phyloP scores from a whole-genome alignment of 768 basidiomycete species.

The Lactarius indigo region DNA sequence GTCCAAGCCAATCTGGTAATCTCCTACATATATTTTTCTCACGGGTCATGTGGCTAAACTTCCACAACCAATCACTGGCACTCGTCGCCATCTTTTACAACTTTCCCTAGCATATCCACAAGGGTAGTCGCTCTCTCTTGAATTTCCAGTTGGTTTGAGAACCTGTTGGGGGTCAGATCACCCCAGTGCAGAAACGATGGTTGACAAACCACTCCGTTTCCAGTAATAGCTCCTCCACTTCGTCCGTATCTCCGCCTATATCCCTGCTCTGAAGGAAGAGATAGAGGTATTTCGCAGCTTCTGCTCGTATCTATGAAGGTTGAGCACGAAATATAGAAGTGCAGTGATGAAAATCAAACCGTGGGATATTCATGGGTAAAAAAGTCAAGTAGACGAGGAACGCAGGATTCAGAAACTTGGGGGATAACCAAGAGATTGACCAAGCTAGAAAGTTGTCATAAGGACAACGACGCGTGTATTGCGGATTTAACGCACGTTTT shows the following conservation, averaged over 20 bases:
- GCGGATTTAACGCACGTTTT: conserved; percentile 57
- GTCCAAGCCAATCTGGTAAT: conserved; percentile 11
- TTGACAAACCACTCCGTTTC: conserved; percentile 75
- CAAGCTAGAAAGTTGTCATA: conserved; percentile 42
- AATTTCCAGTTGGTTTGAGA: conserved; percentile 12
- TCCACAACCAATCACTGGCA: not conserved
- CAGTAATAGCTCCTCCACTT: conserved; percentile 63
- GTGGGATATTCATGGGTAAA: conserved; percentile 78
- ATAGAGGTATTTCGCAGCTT: conserved; percentile 82
- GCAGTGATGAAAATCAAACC: conserved; percentile 42
- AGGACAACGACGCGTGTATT: not conserved
- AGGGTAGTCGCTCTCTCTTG: conserved; percentile 23
- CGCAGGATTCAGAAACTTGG: conserved; percentile 42
- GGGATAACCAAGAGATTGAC: conserved; percentile 59
- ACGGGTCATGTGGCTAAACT: conserved; percentile 4
- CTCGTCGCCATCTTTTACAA: not conserved
- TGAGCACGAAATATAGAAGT: conserved; percentile 17
- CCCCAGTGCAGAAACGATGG: not conserved
- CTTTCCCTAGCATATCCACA: conserved; percentile 7
- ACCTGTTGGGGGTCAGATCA: conserved; percentile 12
- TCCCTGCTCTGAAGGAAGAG: conserved; percentile 70
- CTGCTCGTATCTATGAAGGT: conserved; percentile 61
- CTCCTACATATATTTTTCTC: conserved; percentile 4
- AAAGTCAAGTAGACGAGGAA: conserved; percentile 52
- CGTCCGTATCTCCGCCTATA: conserved; percentile 59